A percentile compares a stretch with the other conserved stretches of the same genome.
Evolutionary conservation across 768 basidiomycete species (phyloP).

Genomic region (Russula brevipes): DNA sequence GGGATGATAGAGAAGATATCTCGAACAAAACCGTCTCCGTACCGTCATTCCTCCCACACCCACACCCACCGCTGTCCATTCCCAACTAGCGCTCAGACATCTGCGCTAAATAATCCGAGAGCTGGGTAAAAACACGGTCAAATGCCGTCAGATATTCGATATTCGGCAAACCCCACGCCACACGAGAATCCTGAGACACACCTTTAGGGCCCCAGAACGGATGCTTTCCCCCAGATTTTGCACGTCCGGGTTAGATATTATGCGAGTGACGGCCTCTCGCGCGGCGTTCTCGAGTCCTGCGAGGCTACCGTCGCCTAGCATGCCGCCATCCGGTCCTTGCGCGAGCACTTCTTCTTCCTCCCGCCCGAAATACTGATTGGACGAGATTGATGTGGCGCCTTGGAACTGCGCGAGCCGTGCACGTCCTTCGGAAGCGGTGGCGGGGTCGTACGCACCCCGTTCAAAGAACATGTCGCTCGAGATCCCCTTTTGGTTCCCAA

Average conservation of each 20-base stretch:
- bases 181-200: slow-evolving; percentile 33
- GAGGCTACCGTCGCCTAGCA: slow-evolving; percentile 45
- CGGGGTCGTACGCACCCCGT: slow-evolving; percentile 79
- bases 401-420: slow-evolving; percentile 77
- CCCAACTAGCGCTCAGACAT: slow-evolving; percentile 29
- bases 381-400: slow-evolving; percentile 90
- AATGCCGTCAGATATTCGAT: not conserved
- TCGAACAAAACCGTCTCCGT: not conserved
- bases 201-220: slow-evolving; percentile 76
- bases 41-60: not conserved
- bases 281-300: slow-evolving; percentile 60
- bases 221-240: slow-evolving; percentile 80
- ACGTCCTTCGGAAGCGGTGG: slow-evolving; percentile 68
- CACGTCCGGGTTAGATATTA: slow-evolving; percentile 82
- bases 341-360: slow-evolving; percentile 57
- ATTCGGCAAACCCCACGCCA: not conserved
- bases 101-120: slow-evolving; percentile 54
- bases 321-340: slow-evolving; percentile 50
- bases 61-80: not conserved
- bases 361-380: slow-evolving; percentile 93
- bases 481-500: slow-evolving; percentile 90
- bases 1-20: slow-evolving; percentile 1
- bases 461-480: slow-evolving; percentile 98
- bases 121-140: slow-evolving; percentile 22
- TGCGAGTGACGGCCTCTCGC: slow-evolving; percentile 65